These are phyloP conservation scores for Solanum gracilifrons DNA, from an alignment of 257 asterid species.

Conservation along the genomic window DNA sequence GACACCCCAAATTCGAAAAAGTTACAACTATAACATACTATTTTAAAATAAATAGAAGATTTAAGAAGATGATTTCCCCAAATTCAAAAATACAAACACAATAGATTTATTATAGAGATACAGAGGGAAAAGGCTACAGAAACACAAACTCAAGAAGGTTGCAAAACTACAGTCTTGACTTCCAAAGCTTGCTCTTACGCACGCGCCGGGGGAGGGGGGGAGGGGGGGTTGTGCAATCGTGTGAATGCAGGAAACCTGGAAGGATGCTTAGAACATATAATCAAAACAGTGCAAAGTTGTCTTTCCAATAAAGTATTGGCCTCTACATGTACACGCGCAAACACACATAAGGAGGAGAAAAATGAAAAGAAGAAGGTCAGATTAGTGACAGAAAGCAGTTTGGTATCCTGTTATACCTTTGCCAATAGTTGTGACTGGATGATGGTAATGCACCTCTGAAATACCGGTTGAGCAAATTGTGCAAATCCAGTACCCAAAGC, in stretches of 20 bases:
- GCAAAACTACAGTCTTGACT: not conserved
- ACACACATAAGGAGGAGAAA: not conserved
- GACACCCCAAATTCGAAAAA: not conserved
- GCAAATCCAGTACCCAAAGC: constrained; percentile 85
- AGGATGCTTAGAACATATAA: not conserved
- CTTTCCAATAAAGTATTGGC: not conserved
- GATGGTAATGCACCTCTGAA: constrained; percentile 88
- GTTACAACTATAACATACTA: not conserved
- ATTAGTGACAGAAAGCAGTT: not conserved
- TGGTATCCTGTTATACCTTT: constrained; percentile 46
- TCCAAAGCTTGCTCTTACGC: not conserved
- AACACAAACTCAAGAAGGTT: not conserved
- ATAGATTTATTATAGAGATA: not conserved
- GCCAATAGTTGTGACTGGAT: constrained; percentile 90
- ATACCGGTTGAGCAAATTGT: constrained; percentile 89
- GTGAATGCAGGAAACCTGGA: not conserved
- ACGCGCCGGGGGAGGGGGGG: not conserved
- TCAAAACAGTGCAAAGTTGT: not conserved
- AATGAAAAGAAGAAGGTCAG: not conserved
- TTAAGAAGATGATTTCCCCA: not conserved
- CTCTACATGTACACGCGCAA: not conserved
- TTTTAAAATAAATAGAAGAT: not conserved
- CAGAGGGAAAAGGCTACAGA: not conserved
- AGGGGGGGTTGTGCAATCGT: not conserved
- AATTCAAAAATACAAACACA: not conserved